Evolutionary conservation across 331 rosid species (phyloP), one percentile per base, ranked within the genome.

Genomic region (Acacia concinna): DNA sequence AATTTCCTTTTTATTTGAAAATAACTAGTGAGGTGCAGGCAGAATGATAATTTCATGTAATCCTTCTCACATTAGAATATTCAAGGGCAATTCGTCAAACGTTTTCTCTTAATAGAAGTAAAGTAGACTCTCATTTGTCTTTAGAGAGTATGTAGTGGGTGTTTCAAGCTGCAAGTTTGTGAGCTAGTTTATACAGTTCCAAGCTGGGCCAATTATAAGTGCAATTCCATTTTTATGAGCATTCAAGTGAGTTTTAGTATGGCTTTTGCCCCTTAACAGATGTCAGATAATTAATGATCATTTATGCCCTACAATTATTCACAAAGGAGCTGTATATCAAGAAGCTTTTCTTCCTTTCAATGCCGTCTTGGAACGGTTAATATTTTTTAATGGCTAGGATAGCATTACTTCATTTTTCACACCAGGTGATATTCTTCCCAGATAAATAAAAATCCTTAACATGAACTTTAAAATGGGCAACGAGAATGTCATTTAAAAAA

Each of bases 131-230:
- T 73, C 47, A 68, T 18, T 60, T 13, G 43, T 68, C 25, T 8
- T 28, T 27, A 56, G 32, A 56, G 27, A 73, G 73, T 13, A 54
- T 66, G 81, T 59, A 25, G 71, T 64, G 35, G 68, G 34, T 54
- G 64, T 60, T 69, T 27, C 70, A 68, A 68, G 62, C 51, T 68
- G 67, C 3, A 14, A 60, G 67, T 28, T 28, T 13, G 28, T 28
- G 67, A 28, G 66, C 18, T 59, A 35, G 17, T 35, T 59, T 25
- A 59, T 12, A 27, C 37, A 4, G 21, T 60, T 27, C 63, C 78
- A 75, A 75, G 14, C 40, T 68, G 20, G 1, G 20, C 68, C 68
- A 62, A 30, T 28, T 13, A 28, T 62, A 14, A 6, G 15, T 31
- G 2, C 8, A 62, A 13, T 14, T 62, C 68, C 40, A 14, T 5